Conservation (phyloP, 768 basidiomycete genomes). For the Rickenella mellea region DNA sequence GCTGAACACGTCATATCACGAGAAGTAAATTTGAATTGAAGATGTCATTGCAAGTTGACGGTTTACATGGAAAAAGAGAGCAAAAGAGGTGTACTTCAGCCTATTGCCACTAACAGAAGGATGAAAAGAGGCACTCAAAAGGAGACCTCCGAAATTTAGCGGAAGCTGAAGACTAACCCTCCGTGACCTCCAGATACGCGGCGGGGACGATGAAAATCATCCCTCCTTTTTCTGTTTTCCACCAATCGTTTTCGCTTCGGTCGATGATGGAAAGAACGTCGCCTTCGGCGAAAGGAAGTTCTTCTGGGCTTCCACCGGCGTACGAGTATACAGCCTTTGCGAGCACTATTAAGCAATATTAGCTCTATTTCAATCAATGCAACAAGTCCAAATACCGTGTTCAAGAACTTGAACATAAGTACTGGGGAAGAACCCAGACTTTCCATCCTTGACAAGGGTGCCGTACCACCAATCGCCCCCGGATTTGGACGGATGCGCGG, state of each 20-base stretch:
- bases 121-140: conserved; percentile 51
- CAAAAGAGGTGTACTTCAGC: conserved; percentile 58
- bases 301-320: conserved; percentile 58
- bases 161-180: conserved; percentile 68
- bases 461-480: conserved; percentile 94
- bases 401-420: conserved; percentile 73
- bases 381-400: conserved; percentile 38
- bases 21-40: conserved; percentile 3
- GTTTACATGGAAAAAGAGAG: conserved; percentile 40
- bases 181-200: conserved; percentile 73
- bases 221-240: conserved; percentile 87
- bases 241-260: conserved; percentile 81
- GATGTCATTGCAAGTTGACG: conserved; percentile 6
- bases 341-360: conserved; percentile 30
- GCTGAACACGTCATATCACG: not conserved
- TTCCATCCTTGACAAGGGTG: conserved; percentile 49
- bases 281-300: conserved; percentile 79
- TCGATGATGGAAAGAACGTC: conserved; percentile 76
- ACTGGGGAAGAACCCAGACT: conserved; percentile 83
- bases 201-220: conserved; percentile 87
- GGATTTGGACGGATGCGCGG: conserved; percentile 78
- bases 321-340: conserved; percentile 82
- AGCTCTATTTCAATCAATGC: conserved; percentile 4
- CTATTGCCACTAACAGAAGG: conserved; percentile 47
- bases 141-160: conserved; percentile 10